Evolutionary conservation across 202 grass and related monocot genomes (phyloP).

Genomic region (Panicum virgatum): DNA sequence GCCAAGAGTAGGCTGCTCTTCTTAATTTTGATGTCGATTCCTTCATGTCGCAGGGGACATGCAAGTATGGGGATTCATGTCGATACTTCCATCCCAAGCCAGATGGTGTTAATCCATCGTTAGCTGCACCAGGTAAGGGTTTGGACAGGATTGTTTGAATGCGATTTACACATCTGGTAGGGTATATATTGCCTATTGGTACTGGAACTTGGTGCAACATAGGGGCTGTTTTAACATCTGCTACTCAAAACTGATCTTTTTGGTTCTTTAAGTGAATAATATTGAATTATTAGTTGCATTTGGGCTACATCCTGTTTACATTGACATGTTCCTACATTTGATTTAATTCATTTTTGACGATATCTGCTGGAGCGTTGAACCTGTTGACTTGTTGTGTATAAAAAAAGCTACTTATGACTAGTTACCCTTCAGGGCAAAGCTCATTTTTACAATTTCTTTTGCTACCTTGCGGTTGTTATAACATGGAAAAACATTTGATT

Average conservation of each 20-base stretch:
- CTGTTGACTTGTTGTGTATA: not conserved
- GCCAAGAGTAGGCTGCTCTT: not conserved
- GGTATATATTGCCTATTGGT: not conserved
- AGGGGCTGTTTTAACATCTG: not conserved
- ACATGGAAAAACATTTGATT: not conserved
- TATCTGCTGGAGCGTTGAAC: not conserved
- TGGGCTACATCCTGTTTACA: not conserved
- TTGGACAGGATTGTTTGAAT: not conserved
- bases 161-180: not conserved
- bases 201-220: not conserved
- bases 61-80: conserved; percentile 81
- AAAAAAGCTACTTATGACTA: not conserved
- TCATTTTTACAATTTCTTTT: not conserved
- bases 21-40: not conserved
- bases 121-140: conserved; percentile 47
- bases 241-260: not conserved
- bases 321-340: not conserved
- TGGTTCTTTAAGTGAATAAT: not conserved
- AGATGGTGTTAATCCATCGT: conserved; percentile 30
- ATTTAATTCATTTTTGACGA: not conserved
- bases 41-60: conserved; percentile 53
- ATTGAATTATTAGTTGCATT: not conserved
- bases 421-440: not conserved
- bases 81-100: conserved; percentile 81
- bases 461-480: not conserved